Evolutionary conservation across 148 eudicot species (phyloP), one percentile per base, ranked within the genome.

Genomic region (Silene latifolia): DNA sequence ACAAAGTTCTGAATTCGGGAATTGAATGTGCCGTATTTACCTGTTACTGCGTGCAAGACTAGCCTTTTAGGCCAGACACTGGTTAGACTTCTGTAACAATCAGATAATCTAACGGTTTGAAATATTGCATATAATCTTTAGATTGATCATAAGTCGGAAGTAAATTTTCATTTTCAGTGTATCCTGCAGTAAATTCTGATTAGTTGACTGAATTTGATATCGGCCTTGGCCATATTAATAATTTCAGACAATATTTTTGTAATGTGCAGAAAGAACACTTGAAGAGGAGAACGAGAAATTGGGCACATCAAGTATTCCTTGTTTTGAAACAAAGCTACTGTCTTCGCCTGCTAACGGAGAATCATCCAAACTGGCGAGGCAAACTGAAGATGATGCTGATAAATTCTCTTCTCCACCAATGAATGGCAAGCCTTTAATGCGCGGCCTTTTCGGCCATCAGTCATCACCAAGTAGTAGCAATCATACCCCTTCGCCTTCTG

Each of bases 401-500:
- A 67, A 66, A 17, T 27, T 24, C 53, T 72, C 75, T 32, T 80
- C 80, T 20, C 67, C 80, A 46, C 63, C 76, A 59, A 27, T 66
- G 14, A 74, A 59, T 27, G 32, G 69, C n/a, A 83, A 77, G 78
- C 78, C 72, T 2, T 75, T 39, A 42, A 10, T 60, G 21, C 70
- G 74, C 17, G 78, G 78, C 68, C 64, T 72, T 74, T 74, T 79
- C 23, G 29, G 42, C 46, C 59, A 51, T 73, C 57, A 51, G 25
- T 15, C 13, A 42, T 32, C 65, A 62, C 53, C 77, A 7, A 77
- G 73, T 48, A n/a, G 27, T 74, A 72, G 19, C 15, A 74, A 47
- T 48, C 67, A 42, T 58, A 48, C 46, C 44, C 53, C 69, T 63
- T 23, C 84, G 15, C 25, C 61, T 42, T 24, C 77, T 19, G 63